Evolutionary conservation across 495 filamentous ascomycete species (phyloP), one percentile per base, ranked within the genome.

Genomic region (Rusavskia elegans): DNA sequence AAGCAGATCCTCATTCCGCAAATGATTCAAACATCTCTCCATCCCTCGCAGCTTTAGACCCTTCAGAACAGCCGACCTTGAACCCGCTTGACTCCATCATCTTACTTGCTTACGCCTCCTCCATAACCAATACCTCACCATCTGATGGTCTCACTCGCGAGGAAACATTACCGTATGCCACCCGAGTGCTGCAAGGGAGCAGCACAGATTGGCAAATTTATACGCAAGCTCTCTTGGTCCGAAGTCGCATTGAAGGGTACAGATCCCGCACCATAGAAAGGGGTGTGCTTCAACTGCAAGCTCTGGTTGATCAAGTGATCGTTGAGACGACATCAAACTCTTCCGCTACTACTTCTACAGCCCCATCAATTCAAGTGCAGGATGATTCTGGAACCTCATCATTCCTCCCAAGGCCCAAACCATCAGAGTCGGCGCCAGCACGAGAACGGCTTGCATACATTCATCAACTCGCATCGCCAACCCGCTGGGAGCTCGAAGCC

Each of bases 131-230:
- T 59, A 87, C 83, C 0, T 80, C 82, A 0, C 90, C 92, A 0
- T 71, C 80, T 5, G 81, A 96, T 62, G 84, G 84, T 1, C 72
- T 97, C 27, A 97, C 89, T 0, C 76, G 88, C 20, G 93, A 99
- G 62, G 87, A 95, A 64, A 89, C 95, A 36, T 66, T 89, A 16
- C 92, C 92, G 0, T 97, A 88, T 63, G 93, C 89, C 5, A 82
- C 81, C 20, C 79, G 92, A 17, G 93, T 97, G 0, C 75, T 99
- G 19, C 75, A 84, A 16, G 88, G 92, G 50, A 87, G 89, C 45
- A 84, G 84, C 56, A 88, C 87, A 2, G 97, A 97, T 65, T 99
- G 92, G 92, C 93, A 97, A 65, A 82, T 95, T 20, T 97, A 99
- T 62, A 96, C 92, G 0, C 87, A 96, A 60, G 92, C 85, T 1